Base-by-base conservation (phyloP, 352 stramenopile genomes). In the Phytophthora brassicae region DNA sequence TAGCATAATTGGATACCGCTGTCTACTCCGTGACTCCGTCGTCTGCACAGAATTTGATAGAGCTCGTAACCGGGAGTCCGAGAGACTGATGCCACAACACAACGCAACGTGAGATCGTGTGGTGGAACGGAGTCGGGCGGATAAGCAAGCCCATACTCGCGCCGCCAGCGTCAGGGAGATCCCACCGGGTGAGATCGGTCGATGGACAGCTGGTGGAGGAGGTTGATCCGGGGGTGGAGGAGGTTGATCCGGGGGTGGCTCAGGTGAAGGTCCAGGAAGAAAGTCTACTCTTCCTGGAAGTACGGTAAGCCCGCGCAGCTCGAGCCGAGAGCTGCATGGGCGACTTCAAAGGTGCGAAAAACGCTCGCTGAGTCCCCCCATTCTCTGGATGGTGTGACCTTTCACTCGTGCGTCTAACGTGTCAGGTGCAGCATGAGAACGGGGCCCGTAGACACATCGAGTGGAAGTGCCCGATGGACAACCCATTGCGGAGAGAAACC, bases 311-410 rank as follows among this genome's bases (percentile, higher is more conserved):
- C 56, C 56, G 52, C 22, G 47, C 39, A 53, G 47, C 7, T 48
- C 2, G 46, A 57, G 47, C 14, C 38, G 16, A 19, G 39, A 42
- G 19, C 56, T 64, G 16, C 56, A 16, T 16, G 39, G 56, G 56
- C 41, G 26, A 6, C 56, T 53, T 64, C 47, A 64, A 4, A 64
- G 41, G 41, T 64, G 47, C 2, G 48, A 43, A 12, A 57, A 64
- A 1, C 29, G 26, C 24, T 58, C 39, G 19, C 31, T 58, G 8
- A 58, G 36, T 0, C 38, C 56, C 14, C 56, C 47, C 48, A 64
- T 64, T 0, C 23, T 41, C 29, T 58, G 48, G 17, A 58, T 64
- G 7, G 54, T 48, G 41, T n/a, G n/a, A 6, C 42, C 56, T 36
- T 54, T 64, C 12, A 64, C 56, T 0, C 47, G 46, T 6, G 46